Conservation (phyloP, 805 yeast genomes). For the Zygosaccharomyces kombuchaensis region DNA sequence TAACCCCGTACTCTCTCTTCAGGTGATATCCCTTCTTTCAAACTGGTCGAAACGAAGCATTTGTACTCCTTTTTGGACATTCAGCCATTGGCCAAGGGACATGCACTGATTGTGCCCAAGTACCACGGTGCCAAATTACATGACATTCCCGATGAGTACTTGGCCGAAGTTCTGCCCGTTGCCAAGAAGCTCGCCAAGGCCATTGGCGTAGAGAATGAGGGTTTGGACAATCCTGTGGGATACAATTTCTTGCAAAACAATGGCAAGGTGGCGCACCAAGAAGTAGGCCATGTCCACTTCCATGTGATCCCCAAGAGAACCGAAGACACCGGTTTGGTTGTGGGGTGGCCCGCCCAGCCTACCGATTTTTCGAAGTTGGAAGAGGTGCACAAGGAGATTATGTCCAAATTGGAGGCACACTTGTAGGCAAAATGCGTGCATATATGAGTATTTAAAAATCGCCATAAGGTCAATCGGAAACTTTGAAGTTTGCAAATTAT, state of each 20-base stretch:
- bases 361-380: slow-evolving; percentile 73
- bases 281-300: slow-evolving; percentile 93
- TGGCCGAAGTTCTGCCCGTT: slow-evolving; percentile 81
- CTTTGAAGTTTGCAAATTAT: no score
- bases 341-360: slow-evolving; percentile 91
- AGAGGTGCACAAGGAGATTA: slow-evolving; percentile 57
- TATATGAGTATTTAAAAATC: not conserved
- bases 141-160: slow-evolving; percentile 85
- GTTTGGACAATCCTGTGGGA: slow-evolving; percentile 55
- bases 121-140: slow-evolving; percentile 91
- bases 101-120: slow-evolving; percentile 86
- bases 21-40: slow-evolving; percentile 94
- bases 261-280: slow-evolving; percentile 93
- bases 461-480: not conserved
- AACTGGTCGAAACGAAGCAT: slow-evolving; percentile 78
- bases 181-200: slow-evolving; percentile 81
- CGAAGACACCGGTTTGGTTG: slow-evolving; percentile 66
- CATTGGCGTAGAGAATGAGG: slow-evolving; percentile 57
- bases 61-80: slow-evolving; percentile 86
- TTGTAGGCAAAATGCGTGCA: slow-evolving; percentile 1
- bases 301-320: slow-evolving; percentile 90
- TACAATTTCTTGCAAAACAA: slow-evolving; percentile 91
- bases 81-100: slow-evolving; percentile 88
- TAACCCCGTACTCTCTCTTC: slow-evolving; percentile 8
- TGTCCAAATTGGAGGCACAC: slow-evolving; percentile 38